Evolutionary conservation across 1,284 basidiomycete genomes (phyloP).

Genomic region (Afroboletus lepidellus): DNA sequence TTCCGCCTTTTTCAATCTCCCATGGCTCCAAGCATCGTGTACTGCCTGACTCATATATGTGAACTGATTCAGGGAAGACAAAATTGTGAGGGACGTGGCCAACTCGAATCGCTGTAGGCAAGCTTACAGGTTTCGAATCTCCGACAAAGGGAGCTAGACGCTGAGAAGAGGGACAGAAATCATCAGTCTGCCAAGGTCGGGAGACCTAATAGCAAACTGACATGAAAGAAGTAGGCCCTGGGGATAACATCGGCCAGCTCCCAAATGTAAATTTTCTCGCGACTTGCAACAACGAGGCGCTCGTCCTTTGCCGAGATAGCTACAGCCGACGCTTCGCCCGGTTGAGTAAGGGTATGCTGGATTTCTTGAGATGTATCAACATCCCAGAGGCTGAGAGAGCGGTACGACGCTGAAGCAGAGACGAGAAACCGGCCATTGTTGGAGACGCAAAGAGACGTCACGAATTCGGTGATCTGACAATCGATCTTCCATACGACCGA

Average conservation of each 20-base stretch:
- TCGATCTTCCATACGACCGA: background rate
- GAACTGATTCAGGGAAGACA: background rate
- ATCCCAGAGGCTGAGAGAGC: conserved; percentile 9
- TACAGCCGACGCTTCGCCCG: background rate
- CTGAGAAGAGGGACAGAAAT: background rate
- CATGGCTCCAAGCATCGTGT: conserved; percentile 3
- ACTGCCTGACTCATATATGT: conserved; percentile 4
- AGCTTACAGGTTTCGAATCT: conserved; percentile 5
- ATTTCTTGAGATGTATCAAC: background rate
- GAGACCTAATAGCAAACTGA: background rate
- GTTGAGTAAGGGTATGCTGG: background rate
- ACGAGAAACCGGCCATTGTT: conserved; percentile 7
- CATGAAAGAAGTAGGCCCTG: background rate
- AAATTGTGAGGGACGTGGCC: background rate
- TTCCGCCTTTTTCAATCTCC: conserved; percentile 4
- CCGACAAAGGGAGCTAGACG: background rate
- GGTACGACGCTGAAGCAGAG: conserved; percentile 1
- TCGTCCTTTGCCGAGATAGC: conserved; percentile 5
- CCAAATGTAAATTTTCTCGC: background rate
- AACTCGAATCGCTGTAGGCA: background rate
- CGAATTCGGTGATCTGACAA: background rate
- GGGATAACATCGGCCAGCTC: conserved; percentile 2
- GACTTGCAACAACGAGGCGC: background rate
- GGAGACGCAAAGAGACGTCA: conserved; percentile 9
- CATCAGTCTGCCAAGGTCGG: background rate